Evolutionary conservation across 441 rosid species (phyloP), one percentile per base, ranked within the genome.

Genomic region (Euphorbia celastroides): DNA sequence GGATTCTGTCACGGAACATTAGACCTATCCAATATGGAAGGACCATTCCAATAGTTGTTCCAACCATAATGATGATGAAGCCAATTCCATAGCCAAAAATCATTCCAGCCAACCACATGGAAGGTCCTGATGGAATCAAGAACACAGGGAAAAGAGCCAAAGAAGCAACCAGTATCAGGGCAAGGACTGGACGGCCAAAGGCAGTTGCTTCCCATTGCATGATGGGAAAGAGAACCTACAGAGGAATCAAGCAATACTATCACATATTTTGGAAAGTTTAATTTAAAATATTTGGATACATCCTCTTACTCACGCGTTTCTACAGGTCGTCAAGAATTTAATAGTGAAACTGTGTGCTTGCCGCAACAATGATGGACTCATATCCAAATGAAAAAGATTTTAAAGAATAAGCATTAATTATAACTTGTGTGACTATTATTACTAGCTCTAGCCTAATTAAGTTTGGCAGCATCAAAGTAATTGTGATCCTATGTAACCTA

Each of bases 81-180:
- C 99, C 99, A 22, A 89, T 75, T 62, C 94, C 96, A 56, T 94
- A 94, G 44, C 99, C 98, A 25, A 92, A 94, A 66, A 89, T 92
- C 99, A 94, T 94, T 25, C 99, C 99, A 70, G 97, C 94, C 81
- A 94, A 78, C 99, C 97, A 94, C 99, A 94, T 94, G 65, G 99
- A 94, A 50, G 99, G 99, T 65, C 97, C 99, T 1, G 98, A 94
- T 79, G 99, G 99, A 65, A 94, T 83, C 72, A 94, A 75, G 70
- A 94, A 76, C 59, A 92, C 98, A 56, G 99, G 99, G 76, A 94
- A 87, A 75, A 92, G 66, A 26, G 98, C 98, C 70, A 94, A 81
- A 57, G 98, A 94, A 67, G 88, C 82, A 67, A 88, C 68, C 38
- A 94, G 93, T 67, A 94, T 94, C 23, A 83, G 44, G 7, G 94